Base-by-base conservation (phyloP, 2,329 filamentous ascomycete genomes). In the Epichloe sp. region DNA sequence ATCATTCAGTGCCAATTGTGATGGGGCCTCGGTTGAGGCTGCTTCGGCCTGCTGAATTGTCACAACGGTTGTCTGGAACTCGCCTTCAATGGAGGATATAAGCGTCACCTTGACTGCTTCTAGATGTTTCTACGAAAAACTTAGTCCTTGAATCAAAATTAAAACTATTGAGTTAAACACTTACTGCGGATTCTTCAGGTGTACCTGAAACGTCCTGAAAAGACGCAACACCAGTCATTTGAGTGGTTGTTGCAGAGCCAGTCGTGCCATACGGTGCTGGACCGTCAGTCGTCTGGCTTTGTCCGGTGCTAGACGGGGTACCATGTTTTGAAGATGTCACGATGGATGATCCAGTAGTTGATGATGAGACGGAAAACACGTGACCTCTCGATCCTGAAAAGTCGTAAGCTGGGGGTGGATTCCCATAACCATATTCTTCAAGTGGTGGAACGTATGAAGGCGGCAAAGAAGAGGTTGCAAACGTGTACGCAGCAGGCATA, bases 61-160 rank as follows among this genome's bases (percentile, higher is more conserved):
- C 38, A 57, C 26, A 10, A 57, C 40, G 14, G 55, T 56, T 0
- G 58, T 63, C 44, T 56, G 47, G 8, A 58, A 56, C 11, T 55
- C 53, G 10, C 58, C 47, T 17, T 55, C 53, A 11, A 55, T 54
- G 19, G 61, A 52, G 15, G 58, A 52, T 40, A 62, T 58, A 5
- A 65, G 52, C 14, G 59, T 63, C 23, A 62, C 52, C 17, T 60
- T 38, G 34, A 36, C 45, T 19, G 36, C 37, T 19, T 35, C 38
- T 8, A 21, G 7, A 21, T 36, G 36, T 34, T 38, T 21, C 47
- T 46, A 17, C 4, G 26, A 4, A 5, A 4, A 7, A n/a, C 21
- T 40, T 35, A 47, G 49, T 35, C 36, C 15, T 23, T 17, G 19
- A 40, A 35, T 12, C 34, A 15, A 12, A 3, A 38, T 31, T 21